Evolutionary conservation across 192 early-diverging fungal species (phyloP).

Genomic region (Linnemannia hyalina): DNA sequence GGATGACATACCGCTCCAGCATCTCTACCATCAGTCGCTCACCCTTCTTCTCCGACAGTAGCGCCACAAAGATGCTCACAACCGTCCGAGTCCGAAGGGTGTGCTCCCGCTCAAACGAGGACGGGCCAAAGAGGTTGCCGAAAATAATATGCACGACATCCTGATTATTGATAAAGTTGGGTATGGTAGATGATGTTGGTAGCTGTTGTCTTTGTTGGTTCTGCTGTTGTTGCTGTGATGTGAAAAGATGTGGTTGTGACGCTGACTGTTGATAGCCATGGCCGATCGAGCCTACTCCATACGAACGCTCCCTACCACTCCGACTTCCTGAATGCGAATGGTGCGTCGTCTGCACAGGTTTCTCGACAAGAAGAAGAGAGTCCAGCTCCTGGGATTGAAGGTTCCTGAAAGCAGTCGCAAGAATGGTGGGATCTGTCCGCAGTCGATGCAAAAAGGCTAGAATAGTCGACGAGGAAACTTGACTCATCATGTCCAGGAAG

Average conservation of each 20-base stretch:
- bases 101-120: constrained; percentile 46
- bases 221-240: constrained; percentile 8
- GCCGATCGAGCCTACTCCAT: constrained; percentile 6
- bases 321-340: constrained; percentile 16
- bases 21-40: constrained; percentile 56
- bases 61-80: constrained; percentile 35
- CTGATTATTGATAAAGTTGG: constrained; percentile 47
- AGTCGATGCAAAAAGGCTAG: constrained; percentile 43
- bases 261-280: constrained; percentile 18
- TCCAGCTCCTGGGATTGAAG: constrained; percentile 53
- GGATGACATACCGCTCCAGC: constrained; percentile 52
- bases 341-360: background rate
- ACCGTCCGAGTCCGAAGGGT: constrained; percentile 17
- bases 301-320: constrained; percentile 24
- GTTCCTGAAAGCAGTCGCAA: constrained; percentile 52
- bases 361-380: constrained; percentile 32
- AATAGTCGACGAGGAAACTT: constrained; percentile 28
- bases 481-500: constrained; percentile 57
- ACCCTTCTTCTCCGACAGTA: constrained; percentile 50
- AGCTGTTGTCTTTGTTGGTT: constrained; percentile 23
- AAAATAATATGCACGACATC: constrained; percentile 53
- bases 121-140: constrained; percentile 42
- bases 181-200: constrained; percentile 15
- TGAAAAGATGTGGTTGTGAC: background rate
- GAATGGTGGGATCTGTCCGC: constrained; percentile 41